Conservation (phyloP, 805 yeast species). For the Yamadazyma tumulicola region DNA sequence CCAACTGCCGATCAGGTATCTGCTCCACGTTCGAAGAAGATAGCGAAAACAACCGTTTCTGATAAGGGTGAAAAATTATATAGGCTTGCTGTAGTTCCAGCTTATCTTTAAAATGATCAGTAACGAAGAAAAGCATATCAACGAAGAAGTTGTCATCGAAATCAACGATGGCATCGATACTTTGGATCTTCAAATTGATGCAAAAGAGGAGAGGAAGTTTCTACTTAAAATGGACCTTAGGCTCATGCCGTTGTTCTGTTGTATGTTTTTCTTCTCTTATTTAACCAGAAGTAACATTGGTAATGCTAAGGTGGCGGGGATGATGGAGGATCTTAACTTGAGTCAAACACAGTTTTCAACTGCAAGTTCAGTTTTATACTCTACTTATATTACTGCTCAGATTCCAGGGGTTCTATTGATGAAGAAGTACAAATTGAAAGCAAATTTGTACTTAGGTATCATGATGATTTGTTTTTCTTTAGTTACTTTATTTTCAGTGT, state of each 20-base stretch:
- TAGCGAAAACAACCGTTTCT: no score
- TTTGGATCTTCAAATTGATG: no score
- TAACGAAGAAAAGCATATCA: no score
- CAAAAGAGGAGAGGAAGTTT: constrained; percentile 25
- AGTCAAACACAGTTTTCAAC: constrained; percentile 38
- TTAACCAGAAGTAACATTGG: constrained; percentile 59
- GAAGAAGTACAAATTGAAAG: constrained; percentile 31
- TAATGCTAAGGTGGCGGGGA: constrained; percentile 55
- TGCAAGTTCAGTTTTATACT: constrained; percentile 44
- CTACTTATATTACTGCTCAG: constrained; percentile 43
- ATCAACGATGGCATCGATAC: no score
- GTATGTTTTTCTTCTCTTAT: constrained; percentile 43
- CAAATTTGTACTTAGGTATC: constrained; percentile 2
- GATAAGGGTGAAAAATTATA: no score
- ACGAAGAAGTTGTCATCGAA: no score
- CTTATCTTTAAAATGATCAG: no score
- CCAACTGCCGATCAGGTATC: no score
- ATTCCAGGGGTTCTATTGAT: constrained; percentile 33
- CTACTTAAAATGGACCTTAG: constrained; percentile 40
- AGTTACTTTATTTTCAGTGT: constrained; percentile 32
- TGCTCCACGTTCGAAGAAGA: no score
- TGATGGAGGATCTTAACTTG: constrained; percentile 38
- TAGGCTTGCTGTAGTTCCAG: no score
- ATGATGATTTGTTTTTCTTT: constrained; percentile 2
- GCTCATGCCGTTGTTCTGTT: constrained; percentile 40